Percentiles rank a stretch among this genome's conserved stretches.
These are phyloP conservation scores for Salvia sclarea DNA, from an alignment of 305 asterid species.

Conservation along the genomic window DNA sequence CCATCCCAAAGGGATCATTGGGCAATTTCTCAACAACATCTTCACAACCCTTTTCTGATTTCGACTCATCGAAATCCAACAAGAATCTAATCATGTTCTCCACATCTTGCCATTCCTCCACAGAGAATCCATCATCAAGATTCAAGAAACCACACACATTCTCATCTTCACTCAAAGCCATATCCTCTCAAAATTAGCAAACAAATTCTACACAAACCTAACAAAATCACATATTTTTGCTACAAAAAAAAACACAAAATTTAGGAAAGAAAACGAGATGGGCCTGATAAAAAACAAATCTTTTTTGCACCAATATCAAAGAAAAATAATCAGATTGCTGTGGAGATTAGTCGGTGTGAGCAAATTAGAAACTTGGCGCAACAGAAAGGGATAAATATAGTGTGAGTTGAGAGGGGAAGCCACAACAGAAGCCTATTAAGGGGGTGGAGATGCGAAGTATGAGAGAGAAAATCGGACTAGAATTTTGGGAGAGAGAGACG, in stretches of 20 bases:
- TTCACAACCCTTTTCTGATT: conserved; percentile 40
- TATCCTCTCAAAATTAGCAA: conserved; percentile 31
- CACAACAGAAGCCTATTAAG: conserved; percentile 26
- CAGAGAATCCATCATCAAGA: conserved; percentile 35
- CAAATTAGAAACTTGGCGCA: conserved; percentile 6
- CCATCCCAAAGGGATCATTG: conserved; percentile 46
- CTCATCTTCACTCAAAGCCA: conserved; percentile 49
- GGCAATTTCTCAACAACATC: conserved; percentile 64
- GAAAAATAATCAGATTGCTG: conserved; percentile 22
- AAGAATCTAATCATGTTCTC: conserved; percentile 16
- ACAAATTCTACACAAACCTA: conserved; percentile 12
- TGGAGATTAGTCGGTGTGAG: neutral
- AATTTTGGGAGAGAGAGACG: conserved; percentile 30
- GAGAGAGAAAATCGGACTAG: conserved; percentile 30
- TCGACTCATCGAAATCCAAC: conserved; percentile 35
- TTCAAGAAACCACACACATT: conserved; percentile 28
- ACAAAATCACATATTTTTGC: conserved; percentile 27
- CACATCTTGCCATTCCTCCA: conserved; percentile 31
- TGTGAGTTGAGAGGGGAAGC: conserved; percentile 22
- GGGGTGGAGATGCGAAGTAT: conserved; percentile 25
- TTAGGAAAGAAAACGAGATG: neutral
- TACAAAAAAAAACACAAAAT: conserved; percentile 21
- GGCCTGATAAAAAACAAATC: conserved; percentile 19
- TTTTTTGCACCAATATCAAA: neutral
- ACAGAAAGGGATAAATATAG: conserved; percentile 8